A percentile compares a stretch with the other conserved stretches of the same genome.
Evolutionary conservation across 805 yeast species (phyloP).

Genomic region (Hanseniaspora vineae): DNA sequence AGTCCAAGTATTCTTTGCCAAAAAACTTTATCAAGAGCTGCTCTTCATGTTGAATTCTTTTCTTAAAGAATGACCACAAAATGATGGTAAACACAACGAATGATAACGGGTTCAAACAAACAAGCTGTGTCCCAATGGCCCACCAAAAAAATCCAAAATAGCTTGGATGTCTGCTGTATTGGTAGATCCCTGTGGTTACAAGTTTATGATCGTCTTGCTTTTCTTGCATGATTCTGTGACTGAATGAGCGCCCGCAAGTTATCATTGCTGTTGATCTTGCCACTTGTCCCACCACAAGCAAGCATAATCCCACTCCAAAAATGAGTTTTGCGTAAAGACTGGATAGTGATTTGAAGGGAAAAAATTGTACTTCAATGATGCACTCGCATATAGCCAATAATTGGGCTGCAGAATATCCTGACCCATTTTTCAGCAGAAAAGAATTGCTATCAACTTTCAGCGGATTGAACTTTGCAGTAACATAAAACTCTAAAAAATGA

Average conservation of each 20-base stretch:
- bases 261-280: constrained; percentile 71
- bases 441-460: constrained; percentile 57
- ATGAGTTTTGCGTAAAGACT: constrained; percentile 7
- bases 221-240: constrained; percentile 55
- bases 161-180: constrained; percentile 68
- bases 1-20: constrained; percentile 48
- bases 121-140: constrained; percentile 77
- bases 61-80: constrained; percentile 55
- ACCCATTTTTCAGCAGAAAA: constrained; percentile 52
- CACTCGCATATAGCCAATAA: constrained; percentile 39
- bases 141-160: constrained; percentile 88
- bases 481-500: constrained; percentile 71
- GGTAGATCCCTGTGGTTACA: constrained; percentile 65
- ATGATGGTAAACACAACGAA: constrained; percentile 39
- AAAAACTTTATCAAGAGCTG: constrained; percentile 50
- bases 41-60: constrained; percentile 66
- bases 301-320: constrained; percentile 32
- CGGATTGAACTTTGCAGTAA: constrained; percentile 66
- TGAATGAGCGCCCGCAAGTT: constrained; percentile 76
- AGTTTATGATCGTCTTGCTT: constrained; percentile 46
- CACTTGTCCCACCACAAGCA: constrained; percentile 49
- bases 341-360: constrained; percentile 25
- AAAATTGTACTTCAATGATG: constrained; percentile 27
- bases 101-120: constrained; percentile 55
- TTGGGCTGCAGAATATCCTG: constrained; percentile 46